Evolutionary conservation across 352 stramenopile genomes (phyloP), one percentile per base, ranked within the genome.

Genomic region (Phytophthora sojae): DNA sequence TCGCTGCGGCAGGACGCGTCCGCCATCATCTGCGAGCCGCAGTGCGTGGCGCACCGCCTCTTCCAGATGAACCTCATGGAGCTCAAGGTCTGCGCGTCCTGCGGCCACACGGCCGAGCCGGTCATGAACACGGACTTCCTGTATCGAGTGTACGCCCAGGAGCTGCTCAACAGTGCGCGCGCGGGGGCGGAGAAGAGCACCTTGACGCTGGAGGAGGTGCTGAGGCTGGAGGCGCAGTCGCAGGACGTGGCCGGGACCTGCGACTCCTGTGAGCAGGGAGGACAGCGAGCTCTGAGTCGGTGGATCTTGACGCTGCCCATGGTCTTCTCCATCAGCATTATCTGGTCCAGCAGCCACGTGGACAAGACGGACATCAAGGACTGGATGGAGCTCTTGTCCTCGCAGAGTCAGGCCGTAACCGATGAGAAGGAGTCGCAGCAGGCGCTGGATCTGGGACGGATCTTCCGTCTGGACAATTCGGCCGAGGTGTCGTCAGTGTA

Each of bases 41-140:
- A 92, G 64, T 96, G 88, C 57, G 83, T 96, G 23, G 86, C 86
- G 25, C 88, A 96, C 61, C 62, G 91, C 66, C 69, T 96, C 6
- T 96, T 96, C 76, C 86, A 96, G 69, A 93, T 93, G 86, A 92
- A 94, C 60, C 76, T 96, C 57, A 93, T 96, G 86, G 88, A 96
- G 68, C 80, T 94, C 21, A 83, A 84, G 61, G 78, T 80, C 47
- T 96, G 88, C 61, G 49, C 65, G 5, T 69, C 77, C 25, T 96
- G 88, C 60, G 76, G 73, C 6, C 81, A 87, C 49, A 94, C 87
- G 15, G 75, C 78, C 11, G 88, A 96, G 62, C 88, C 88, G 17
- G 37, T 92, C 11, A 93, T 96, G 85, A 93, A 93, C 73, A 93
- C 83, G 44, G 86, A 96, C 73, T 94, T 94, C 69, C 58, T 96